These are phyloP conservation scores for Backusella tarrabulga DNA, from an alignment of 192 early-diverging fungal species.

Conservation along the genomic window DNA sequence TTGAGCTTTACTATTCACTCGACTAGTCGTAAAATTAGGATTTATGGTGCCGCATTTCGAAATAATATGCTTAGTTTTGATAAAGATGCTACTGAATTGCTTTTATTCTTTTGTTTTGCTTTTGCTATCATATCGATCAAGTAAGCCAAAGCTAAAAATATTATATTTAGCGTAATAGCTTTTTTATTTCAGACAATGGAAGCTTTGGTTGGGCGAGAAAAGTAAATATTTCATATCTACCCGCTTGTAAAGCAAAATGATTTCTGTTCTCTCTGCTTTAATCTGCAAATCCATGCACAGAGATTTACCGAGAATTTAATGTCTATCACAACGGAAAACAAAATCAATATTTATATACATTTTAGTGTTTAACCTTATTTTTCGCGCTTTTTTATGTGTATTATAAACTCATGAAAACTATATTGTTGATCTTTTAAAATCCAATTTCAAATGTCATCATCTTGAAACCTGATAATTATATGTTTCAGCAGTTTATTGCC, in stretches of 20 bases:
- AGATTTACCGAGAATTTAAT: background rate
- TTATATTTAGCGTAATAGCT: background rate
- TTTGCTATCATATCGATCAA: background rate
- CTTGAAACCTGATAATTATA: too few relatives aligned
- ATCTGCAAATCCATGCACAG: too few relatives aligned
- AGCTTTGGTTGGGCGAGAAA: background rate
- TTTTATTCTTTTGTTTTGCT: background rate
- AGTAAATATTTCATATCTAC: background rate
- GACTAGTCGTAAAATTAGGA: background rate
- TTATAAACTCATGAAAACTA: too few relatives aligned
- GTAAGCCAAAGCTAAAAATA: background rate
- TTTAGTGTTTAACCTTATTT: background rate
- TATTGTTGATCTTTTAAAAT: too few relatives aligned
- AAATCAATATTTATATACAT: too few relatives aligned
- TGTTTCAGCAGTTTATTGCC: too few relatives aligned
- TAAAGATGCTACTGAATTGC: background rate
- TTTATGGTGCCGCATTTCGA: background rate
- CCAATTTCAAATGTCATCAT: too few relatives aligned
- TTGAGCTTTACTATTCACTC: background rate
- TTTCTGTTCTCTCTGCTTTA: background rate
- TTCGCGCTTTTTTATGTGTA: background rate
- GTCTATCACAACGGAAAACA: too few relatives aligned
- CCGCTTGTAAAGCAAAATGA: background rate
- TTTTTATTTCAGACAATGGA: background rate
- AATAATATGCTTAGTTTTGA: background rate